Base-by-base conservation (phyloP, 2,329 filamentous ascomycete genomes). In the Paraphaeosphaeria minitans region DNA sequence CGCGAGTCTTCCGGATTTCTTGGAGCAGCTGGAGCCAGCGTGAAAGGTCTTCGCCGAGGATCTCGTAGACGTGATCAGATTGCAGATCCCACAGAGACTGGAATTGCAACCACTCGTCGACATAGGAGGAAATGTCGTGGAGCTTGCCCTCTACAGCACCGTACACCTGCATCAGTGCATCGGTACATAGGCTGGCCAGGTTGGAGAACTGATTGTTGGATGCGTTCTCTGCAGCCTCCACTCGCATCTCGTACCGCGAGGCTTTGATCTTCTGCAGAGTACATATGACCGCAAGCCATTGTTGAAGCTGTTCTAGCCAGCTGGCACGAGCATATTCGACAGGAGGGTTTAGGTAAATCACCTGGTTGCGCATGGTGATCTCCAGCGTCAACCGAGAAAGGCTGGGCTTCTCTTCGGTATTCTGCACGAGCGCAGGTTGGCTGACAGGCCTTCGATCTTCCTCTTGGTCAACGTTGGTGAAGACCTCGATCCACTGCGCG, bases 1-100 rank as follows among this genome's bases (percentile, higher is more conserved):
- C 90, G 53, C 95, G 89, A 43, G 93, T 95, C 78, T 97, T 97
- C 61, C 95, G 88, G 65, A 99, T 97, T 72, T 99, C 95, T 71
- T 97, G 93, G n/a, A 99, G 85, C 42, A 97, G 83, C 75, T 98
- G 93, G 33, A 99, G 82, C 95, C 95, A 99, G 69, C 91, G 88
- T 7, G 92, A 90, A 19, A 99, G 85, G 71, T 97, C 90, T 63
- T 98, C 93, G 12, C 94, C 93, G 8, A 99, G 85, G 53, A 91
- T 87, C 61, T 96, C 92, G 71, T 97, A 97, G 1, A 99, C 93
- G 67, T 97, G 92, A 64, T 97, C 94, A 2, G 94, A 92, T 75
- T 97, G 94, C 57, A 99, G 84, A 80, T 99, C 95, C 95, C 95
- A 99, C 0, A 99, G 84, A 7, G 94, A 98, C 77, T 99, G 95